Evolutionary conservation across 176 grass and related monocot genomes (phyloP), one percentile per base, ranked within the genome.

Genomic region (Avena insularis): DNA sequence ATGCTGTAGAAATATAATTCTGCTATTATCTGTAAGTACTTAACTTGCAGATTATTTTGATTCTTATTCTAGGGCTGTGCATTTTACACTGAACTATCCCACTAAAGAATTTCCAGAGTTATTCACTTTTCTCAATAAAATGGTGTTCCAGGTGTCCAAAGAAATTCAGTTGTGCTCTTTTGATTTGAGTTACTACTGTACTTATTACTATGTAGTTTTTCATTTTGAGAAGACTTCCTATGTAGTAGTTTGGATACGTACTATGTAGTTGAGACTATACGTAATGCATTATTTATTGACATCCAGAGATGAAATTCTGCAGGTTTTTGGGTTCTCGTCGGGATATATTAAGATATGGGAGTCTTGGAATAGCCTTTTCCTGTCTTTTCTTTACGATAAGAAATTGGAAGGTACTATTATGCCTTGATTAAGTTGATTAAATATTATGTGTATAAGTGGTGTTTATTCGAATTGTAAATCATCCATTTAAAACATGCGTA

Each of bases 351-450:
- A 89, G 92, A 96, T 98, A 94, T 84, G 94, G 92, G 85, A 96
- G 92, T 87, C 76, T 91, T 80, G 97, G 94, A 88, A 83, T 98
- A 92, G 88, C 93, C 2, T 12, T 94, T 70, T 85, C 92, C 73
- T 96, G 88, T 91, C 63, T 98, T 77, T 53, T 98, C 60, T 89
- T 94, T 83, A 79, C 93, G 58, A 47, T 85, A 35, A 89, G 92
- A 64, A 98, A 98, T 85, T 94, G 96, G 93, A 98, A 98, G 96
- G 93, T 98, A 98, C 49, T 14, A 1, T 62, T 87, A 27, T 16
- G 43, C n/a, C 7, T 83, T 73, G 71, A 73, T 53, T 82, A 63
- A 20, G 62, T 74, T 86, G 51, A 61, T 82, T 23, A 33, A 20
- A 86, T 73, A 60, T 31, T 10, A 10, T 59, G 19, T 64, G 54